phyloP scores from a whole-genome alignment of 1,284 basidiomycete species.

The Cystobasidiaceae sp. region DNA sequence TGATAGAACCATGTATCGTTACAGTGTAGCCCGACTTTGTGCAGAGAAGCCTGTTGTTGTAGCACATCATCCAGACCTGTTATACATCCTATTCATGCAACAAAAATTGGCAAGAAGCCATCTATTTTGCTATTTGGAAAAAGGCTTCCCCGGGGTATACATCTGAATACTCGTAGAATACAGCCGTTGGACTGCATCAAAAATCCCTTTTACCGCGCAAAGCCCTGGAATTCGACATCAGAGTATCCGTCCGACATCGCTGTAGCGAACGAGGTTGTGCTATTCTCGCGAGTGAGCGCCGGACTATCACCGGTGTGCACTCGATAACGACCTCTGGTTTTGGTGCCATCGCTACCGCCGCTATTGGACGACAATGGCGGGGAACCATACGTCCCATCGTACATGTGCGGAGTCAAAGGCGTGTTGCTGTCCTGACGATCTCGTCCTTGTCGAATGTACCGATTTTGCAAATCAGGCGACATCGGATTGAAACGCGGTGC shows the following conservation, averaged over 20 bases:
- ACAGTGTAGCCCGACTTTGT: too few relatives aligned
- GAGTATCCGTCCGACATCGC: background rate
- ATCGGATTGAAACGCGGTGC: background rate
- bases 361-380: background rate
- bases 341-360: too few relatives aligned
- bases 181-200: too few relatives aligned
- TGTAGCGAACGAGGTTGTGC: background rate
- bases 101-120: too few relatives aligned
- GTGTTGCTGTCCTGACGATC: slow-evolving; percentile 21
- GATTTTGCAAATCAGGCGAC: background rate
- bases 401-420: slow-evolving; percentile 11
- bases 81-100: too few relatives aligned
- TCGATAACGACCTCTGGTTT: background rate
- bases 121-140: too few relatives aligned
- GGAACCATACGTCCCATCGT: slow-evolving; percentile 14
- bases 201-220: background rate
- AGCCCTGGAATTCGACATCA: background rate
- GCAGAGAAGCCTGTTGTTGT: too few relatives aligned
- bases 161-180: too few relatives aligned
- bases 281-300: background rate
- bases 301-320: slow-evolving; percentile 6
- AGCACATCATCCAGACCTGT: too few relatives aligned
- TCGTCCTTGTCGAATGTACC: background rate
- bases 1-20: too few relatives aligned
- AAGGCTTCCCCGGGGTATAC: too few relatives aligned